These are phyloP conservation scores for Sabuloglossum arenarium DNA, from an alignment of 495 filamentous ascomycete genomes.

Conservation along the genomic window DNA sequence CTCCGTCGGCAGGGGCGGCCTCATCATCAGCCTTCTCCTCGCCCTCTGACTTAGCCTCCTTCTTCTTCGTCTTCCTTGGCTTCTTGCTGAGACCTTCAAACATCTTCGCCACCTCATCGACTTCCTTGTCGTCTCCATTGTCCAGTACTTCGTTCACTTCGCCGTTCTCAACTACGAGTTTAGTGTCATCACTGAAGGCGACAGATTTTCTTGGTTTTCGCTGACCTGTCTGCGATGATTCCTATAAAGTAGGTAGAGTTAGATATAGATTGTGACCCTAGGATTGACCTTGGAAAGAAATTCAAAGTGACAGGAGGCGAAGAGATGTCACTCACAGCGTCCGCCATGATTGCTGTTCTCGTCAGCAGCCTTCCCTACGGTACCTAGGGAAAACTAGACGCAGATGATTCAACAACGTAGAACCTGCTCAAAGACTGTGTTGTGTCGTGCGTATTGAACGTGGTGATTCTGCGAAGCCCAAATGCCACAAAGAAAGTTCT, in stretches of 20 bases:
- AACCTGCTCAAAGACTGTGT: not conserved
- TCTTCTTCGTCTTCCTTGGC: slow-evolving; percentile 54
- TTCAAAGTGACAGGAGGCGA: not conserved
- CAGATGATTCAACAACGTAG: not conserved
- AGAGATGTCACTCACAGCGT: slow-evolving; percentile 26
- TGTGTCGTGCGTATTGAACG: not conserved
- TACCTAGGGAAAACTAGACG: not conserved
- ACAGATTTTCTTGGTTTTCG: slow-evolving; percentile 69
- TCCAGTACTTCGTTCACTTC: slow-evolving; percentile 36
- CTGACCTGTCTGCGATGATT: slow-evolving; percentile 18
- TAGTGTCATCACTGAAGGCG: slow-evolving; percentile 65
- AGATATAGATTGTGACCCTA: not conserved
- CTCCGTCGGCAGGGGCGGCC: slow-evolving; percentile 31
- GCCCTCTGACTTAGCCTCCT: slow-evolving; percentile 39
- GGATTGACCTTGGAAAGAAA: not conserved
- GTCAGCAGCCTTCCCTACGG: not conserved
- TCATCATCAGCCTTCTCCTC: slow-evolving; percentile 32
- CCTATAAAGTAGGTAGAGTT: slow-evolving; percentile 8
- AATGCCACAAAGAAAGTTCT: not conserved
- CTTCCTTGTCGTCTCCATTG: slow-evolving; percentile 31
- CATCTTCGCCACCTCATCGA: slow-evolving; percentile 51
- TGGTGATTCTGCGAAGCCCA: too few species aligned
- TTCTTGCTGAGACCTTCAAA: slow-evolving; percentile 80
- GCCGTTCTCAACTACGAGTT: slow-evolving; percentile 71
- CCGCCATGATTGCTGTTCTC: slow-evolving; percentile 23